phyloP scores from a whole-genome alignment of 2,329 filamentous ascomycete genomes.

The Cladorrhinum sp. region DNA sequence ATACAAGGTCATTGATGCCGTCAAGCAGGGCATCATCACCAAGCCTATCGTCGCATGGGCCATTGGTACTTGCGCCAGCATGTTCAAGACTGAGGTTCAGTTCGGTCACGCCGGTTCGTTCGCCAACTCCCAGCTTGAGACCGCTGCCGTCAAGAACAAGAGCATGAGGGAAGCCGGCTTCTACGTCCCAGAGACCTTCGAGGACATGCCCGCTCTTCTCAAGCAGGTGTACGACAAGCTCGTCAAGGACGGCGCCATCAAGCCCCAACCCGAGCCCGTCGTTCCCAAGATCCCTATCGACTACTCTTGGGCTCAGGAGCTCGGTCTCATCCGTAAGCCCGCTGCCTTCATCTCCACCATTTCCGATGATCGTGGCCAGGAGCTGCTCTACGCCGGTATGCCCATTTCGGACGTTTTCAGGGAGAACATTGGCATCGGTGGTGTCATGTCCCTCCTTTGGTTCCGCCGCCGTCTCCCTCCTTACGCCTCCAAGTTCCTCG shows the following conservation, averaged over 20 bases:
- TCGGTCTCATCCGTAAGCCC: constrained; percentile 98
- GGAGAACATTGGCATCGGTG: constrained; percentile 98
- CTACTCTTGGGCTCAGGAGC: constrained; percentile 99
- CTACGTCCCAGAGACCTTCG: constrained; percentile 91
- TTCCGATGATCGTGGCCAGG: constrained; percentile 98
- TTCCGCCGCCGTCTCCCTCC: constrained; percentile 96
- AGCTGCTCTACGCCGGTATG: constrained; percentile 98
- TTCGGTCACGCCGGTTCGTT: constrained; percentile 98
- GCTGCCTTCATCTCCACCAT: constrained; percentile 99
- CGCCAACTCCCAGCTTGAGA: constrained; percentile 99
- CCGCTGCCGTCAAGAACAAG: constrained; percentile 94
- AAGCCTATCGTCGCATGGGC: constrained; percentile 99
- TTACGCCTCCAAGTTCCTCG: constrained; percentile 97
- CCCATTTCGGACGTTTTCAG: constrained; percentile 99
- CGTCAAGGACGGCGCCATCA: constrained; percentile 79
- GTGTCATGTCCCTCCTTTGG: constrained; percentile 99
- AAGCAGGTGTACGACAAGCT: constrained; percentile 83
- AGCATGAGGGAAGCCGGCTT: constrained; percentile 93
- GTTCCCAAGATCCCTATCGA: constrained; percentile 99
- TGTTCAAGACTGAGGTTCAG: constrained; percentile 99
- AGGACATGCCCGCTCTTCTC: constrained; percentile 81
- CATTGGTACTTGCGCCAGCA: constrained; percentile 97
- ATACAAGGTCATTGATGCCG: constrained; percentile 98
- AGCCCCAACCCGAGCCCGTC: constrained; percentile 80
- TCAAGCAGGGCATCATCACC: constrained; percentile 90